These are phyloP conservation scores for Fusarium albosuccineum DNA, from an alignment of 2,329 filamentous ascomycete species.

Conservation along the genomic window DNA sequence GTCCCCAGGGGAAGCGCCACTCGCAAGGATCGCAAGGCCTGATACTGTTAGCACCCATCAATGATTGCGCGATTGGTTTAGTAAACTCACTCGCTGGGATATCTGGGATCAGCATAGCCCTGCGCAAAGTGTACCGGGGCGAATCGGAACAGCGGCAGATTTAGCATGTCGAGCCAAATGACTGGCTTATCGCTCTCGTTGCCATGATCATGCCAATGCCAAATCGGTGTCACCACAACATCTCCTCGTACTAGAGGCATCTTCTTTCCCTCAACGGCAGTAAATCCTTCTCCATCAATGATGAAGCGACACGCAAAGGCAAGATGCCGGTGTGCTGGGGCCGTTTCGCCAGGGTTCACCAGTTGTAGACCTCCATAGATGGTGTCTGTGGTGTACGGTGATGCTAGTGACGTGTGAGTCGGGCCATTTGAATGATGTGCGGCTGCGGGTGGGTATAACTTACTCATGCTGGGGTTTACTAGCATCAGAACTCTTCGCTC, in stretches of 20 bases:
- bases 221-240: conserved; percentile 68
- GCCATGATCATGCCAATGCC: conserved; percentile 72
- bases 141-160: conserved; percentile 65
- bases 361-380: conserved; percentile 69
- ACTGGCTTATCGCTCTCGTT: conserved; percentile 67
- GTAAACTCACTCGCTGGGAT: conserved; percentile 58
- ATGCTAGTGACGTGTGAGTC: conserved; percentile 49
- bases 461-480: conserved; percentile 63
- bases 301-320: conserved; percentile 70
- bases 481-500: conserved; percentile 59
- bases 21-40: conserved; percentile 52
- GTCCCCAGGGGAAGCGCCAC: conserved; percentile 60
- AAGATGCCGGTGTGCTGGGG: conserved; percentile 67
- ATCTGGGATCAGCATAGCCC: conserved; percentile 60
- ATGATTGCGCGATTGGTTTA: not conserved
- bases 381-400: conserved; percentile 63
- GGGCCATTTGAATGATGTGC: too few relatives aligned
- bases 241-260: conserved; percentile 66
- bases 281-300: conserved; percentile 69
- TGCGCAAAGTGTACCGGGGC: conserved; percentile 68
- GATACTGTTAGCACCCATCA: not conserved
- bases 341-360: conserved; percentile 67
- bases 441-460: not conserved
- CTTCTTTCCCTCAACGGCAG: conserved; percentile 66
- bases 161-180: conserved; percentile 70